A percentile compares a stretch with the other conserved stretches of the same genome.
These are phyloP conservation scores for Annulohypoxylon bovei DNA, from an alignment of 495 filamentous ascomycete genomes.

Conservation along the genomic window DNA sequence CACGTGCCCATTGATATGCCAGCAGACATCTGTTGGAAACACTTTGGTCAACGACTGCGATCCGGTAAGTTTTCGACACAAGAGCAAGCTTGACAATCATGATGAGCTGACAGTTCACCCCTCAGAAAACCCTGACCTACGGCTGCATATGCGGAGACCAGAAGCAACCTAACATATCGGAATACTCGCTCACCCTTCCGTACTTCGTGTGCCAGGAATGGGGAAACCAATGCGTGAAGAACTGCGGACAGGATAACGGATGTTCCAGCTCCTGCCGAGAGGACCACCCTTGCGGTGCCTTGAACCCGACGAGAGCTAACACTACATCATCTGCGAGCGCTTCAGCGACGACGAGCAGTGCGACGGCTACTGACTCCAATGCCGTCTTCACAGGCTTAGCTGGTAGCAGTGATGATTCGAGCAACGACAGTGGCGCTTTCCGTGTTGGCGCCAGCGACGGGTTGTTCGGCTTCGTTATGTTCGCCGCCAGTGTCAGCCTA, in stretches of 20 bases:
- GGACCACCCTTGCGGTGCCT: constrained; percentile 83
- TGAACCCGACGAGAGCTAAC: constrained; percentile 71
- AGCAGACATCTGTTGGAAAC: constrained; percentile 65
- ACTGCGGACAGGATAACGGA: constrained; percentile 65
- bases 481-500: constrained; percentile 42
- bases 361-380: constrained; percentile 49
- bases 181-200: constrained; percentile 87
- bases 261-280: constrained; percentile 73
- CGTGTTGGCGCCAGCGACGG: constrained; percentile 35
- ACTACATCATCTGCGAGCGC: constrained; percentile 59
- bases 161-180: constrained; percentile 74
- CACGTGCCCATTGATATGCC: constrained; percentile 81
- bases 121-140: constrained; percentile 72
- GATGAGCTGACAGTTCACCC: constrained; percentile 23
- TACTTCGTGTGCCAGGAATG: constrained; percentile 82
- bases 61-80: constrained; percentile 64
- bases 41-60: constrained; percentile 74
- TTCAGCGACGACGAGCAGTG: constrained; percentile 51
- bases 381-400: constrained; percentile 62
- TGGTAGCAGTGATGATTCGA: constrained; percentile 42
- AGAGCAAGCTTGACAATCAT: not conserved
- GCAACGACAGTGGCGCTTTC: constrained; percentile 33
- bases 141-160: constrained; percentile 80
- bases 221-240: constrained; percentile 73
- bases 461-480: constrained; percentile 37